Evolutionary conservation across 2,329 filamentous ascomycete species (phyloP).

Genomic region (Cucurbitaria berberidis): DNA sequence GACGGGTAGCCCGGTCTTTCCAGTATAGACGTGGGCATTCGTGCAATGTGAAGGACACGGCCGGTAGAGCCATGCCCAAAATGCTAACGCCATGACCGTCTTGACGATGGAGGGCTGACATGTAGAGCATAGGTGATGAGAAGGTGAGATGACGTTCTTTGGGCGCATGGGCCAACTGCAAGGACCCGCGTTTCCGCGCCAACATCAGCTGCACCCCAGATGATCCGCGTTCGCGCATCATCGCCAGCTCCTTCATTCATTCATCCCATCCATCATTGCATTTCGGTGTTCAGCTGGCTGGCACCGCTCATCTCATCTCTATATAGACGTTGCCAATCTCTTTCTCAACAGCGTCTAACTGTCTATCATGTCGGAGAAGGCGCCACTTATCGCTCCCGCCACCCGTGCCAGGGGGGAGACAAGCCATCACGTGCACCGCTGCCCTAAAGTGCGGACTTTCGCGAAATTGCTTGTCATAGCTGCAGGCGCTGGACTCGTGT

Average conservation of each 20-base stretch:
- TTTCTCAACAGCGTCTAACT: neutral
- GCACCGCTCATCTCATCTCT: slow-evolving; percentile 9
- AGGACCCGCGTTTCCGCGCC: slow-evolving; percentile 19
- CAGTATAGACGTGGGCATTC: neutral
- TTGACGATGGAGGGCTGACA: neutral
- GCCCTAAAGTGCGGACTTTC: slow-evolving; percentile 13
- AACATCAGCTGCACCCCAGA: slow-evolving; percentile 27
- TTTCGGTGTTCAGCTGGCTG: slow-evolving; percentile 33
- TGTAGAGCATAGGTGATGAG: neutral
- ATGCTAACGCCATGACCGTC: neutral
- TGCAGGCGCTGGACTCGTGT: slow-evolving; percentile 24
- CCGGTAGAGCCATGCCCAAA: neutral
- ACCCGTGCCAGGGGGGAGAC: slow-evolving; percentile 12
- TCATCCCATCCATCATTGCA: slow-evolving; percentile 11
- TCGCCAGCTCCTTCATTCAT: slow-evolving; percentile 15
- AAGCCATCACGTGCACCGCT: slow-evolving; percentile 18
- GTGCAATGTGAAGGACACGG: neutral
- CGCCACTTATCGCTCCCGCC: slow-evolving; percentile 24
- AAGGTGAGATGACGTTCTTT: neutral
- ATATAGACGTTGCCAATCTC: neutral
- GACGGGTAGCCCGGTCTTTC: neutral
- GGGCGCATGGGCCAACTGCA: slow-evolving; percentile 17
- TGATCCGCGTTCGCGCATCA: slow-evolving; percentile 27
- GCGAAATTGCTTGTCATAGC: slow-evolving; percentile 25
- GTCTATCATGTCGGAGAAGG: slow-evolving; percentile 31